These are phyloP conservation scores for Candida albicans DNA, from an alignment of 1,139 yeast species.

Conservation along the genomic window DNA sequence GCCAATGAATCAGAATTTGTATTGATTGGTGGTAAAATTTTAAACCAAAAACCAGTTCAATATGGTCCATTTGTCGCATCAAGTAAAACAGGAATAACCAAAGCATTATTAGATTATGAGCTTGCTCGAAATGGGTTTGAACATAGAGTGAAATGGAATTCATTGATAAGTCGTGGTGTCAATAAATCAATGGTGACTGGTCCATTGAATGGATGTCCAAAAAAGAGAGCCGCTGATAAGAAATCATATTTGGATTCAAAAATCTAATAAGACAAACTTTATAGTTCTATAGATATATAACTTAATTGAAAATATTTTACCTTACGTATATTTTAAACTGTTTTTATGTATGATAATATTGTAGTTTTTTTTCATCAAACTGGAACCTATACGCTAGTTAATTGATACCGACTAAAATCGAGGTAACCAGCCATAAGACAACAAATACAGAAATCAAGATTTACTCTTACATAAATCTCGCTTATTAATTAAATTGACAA, in stretches of 20 bases:
- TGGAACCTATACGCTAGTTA: too few species aligned
- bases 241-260: conserved; percentile 23
- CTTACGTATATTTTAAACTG: too few species aligned
- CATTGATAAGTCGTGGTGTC: conserved; percentile 65
- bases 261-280: neutral
- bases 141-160: conserved; percentile 63
- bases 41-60: conserved; percentile 78
- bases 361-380: too few species aligned
- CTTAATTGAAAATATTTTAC: too few species aligned
- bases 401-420: too few species aligned
- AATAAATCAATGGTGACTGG: conserved; percentile 45
- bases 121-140: conserved; percentile 72
- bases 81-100: conserved; percentile 56
- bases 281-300: neutral
- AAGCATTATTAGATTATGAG: conserved; percentile 74
- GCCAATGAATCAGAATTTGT: conserved; percentile 52
- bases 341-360: too few species aligned
- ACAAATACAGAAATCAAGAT: too few species aligned
- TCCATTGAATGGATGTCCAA: conserved; percentile 36
- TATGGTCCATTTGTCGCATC: conserved; percentile 90
- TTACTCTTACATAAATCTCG: too few species aligned
- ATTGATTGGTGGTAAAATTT: conserved; percentile 71
- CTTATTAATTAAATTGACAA: too few species aligned
- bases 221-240: conserved; percentile 31
- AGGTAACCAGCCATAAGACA: too few species aligned